These are phyloP conservation scores for Mesembryanthemum crystallinum DNA, from an alignment of 148 eudicot species.

Conservation along the genomic window DNA sequence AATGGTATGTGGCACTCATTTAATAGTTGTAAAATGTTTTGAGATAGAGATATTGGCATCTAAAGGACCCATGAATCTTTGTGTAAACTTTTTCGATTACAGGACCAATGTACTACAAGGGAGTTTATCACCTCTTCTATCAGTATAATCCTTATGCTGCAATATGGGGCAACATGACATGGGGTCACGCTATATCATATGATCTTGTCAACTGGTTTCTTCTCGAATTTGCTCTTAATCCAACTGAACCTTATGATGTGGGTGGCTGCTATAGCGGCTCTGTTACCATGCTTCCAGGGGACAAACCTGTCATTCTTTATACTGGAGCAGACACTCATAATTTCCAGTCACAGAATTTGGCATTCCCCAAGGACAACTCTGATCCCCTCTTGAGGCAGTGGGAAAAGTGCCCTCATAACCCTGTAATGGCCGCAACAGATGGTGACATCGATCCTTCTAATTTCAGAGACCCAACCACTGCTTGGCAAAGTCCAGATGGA, in stretches of 20 bases:
- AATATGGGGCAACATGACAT: slow-evolving; percentile 56
- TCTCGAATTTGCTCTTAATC: slow-evolving; percentile 39
- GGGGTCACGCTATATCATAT: slow-evolving; percentile 54
- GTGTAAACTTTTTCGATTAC: slow-evolving; percentile 4
- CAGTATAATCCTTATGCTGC: slow-evolving; percentile 52
- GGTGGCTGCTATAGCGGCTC: slow-evolving; percentile 57
- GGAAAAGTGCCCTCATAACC: slow-evolving; percentile 42
- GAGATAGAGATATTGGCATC: background rate
- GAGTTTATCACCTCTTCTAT: slow-evolving; percentile 54
- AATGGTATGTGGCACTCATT: slow-evolving; percentile 39
- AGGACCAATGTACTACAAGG: slow-evolving; percentile 53
- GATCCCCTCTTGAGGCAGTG: slow-evolving; percentile 44
- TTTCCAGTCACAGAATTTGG: slow-evolving; percentile 46
- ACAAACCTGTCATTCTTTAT: slow-evolving; percentile 36
- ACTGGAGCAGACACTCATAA: slow-evolving; percentile 35
- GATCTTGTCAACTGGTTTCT: slow-evolving; percentile 51
- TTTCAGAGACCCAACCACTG: slow-evolving; percentile 55
- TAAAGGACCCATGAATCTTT: background rate
- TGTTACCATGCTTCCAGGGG: slow-evolving; percentile 42
- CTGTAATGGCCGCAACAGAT: slow-evolving; percentile 24
- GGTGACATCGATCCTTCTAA: slow-evolving; percentile 27
- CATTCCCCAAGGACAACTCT: slow-evolving; percentile 39
- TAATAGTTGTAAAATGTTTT: background rate
- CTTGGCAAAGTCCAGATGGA: slow-evolving; percentile 35
- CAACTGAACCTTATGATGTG: slow-evolving; percentile 40